Conservation (phyloP, 495 filamentous ascomycete species). For the Letharia lupina region DNA sequence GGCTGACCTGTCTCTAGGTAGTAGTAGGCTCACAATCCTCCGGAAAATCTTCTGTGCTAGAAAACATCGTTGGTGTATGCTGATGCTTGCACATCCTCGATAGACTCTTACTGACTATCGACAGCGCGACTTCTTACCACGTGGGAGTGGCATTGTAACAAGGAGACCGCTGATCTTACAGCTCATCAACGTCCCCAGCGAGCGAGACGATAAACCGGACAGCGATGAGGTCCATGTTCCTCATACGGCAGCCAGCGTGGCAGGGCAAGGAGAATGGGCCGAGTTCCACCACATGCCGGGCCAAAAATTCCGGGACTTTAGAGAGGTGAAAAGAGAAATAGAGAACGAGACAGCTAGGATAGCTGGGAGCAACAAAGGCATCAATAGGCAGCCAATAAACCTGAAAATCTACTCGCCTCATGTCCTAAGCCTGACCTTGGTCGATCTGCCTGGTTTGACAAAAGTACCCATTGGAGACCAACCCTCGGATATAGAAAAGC, state of each 20-base stretch:
- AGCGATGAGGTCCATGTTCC: slow-evolving; percentile 55
- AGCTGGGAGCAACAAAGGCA: slow-evolving; percentile 96
- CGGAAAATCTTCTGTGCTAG: slow-evolving; percentile 97
- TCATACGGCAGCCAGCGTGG: slow-evolving; percentile 61
- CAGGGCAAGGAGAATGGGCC: slow-evolving; percentile 78
- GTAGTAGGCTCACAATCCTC: slow-evolving; percentile 98
- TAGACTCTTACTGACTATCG: neutral
- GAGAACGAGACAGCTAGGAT: slow-evolving; percentile 94
- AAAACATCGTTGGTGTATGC: slow-evolving; percentile 80
- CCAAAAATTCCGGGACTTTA: slow-evolving; percentile 85
- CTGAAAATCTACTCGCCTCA: slow-evolving; percentile 98
- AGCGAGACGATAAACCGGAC: slow-evolving; percentile 59
- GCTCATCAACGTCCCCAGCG: slow-evolving; percentile 92
- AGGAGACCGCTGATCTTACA: slow-evolving; percentile 90
- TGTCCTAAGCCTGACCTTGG: slow-evolving; percentile 91
- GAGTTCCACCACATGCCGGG: slow-evolving; percentile 94
- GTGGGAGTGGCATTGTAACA: slow-evolving; percentile 94
- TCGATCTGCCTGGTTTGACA: slow-evolving; percentile 91
- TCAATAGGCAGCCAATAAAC: slow-evolving; percentile 95
- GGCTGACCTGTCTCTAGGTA: slow-evolving; percentile 49
- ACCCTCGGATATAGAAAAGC: slow-evolving; percentile 96
- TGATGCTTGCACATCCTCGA: neutral
- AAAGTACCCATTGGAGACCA: slow-evolving; percentile 99
- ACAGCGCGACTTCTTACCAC: slow-evolving; percentile 80
- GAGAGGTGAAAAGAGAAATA: slow-evolving; percentile 89